phyloP scores from a whole-genome alignment of 768 basidiomycete species.

The Cystofilobasidium macerans region DNA sequence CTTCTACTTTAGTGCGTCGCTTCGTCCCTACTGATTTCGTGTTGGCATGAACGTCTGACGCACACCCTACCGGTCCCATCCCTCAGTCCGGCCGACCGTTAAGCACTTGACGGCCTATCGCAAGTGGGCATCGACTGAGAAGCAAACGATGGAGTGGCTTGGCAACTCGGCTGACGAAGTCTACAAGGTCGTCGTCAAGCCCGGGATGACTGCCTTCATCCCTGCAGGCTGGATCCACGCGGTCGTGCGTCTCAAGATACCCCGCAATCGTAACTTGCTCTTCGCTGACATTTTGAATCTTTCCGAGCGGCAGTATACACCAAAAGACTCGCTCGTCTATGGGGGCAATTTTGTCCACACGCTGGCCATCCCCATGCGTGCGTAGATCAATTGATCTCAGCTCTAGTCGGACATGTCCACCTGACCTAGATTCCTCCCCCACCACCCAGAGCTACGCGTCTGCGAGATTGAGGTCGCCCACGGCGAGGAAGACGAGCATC shows the following conservation, averaged over 20 bases:
- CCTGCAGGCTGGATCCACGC: conserved; percentile 97
- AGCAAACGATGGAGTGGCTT: conserved; percentile 78
- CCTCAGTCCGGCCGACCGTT: conserved; percentile 20
- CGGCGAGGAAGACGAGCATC: conserved; percentile 82
- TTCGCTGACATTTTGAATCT: neutral
- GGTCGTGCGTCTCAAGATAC: conserved; percentile 53
- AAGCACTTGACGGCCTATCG: conserved; percentile 21
- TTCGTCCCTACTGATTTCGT: neutral
- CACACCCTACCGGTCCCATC: too few relatives aligned
- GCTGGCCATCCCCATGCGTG: conserved; percentile 73
- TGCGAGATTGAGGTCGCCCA: conserved; percentile 86
- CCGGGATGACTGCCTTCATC: conserved; percentile 48
- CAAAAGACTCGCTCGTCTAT: conserved; percentile 82
- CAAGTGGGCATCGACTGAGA: conserved; percentile 54
- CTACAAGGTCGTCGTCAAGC: conserved; percentile 46
- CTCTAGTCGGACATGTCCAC: neutral
- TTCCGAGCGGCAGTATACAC: conserved; percentile 56
- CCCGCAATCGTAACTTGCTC: neutral
- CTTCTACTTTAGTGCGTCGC: conserved; percentile 66
- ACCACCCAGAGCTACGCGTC: conserved; percentile 62
- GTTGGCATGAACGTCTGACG: too few relatives aligned
- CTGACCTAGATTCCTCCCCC: neutral
- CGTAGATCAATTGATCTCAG: conserved; percentile 34
- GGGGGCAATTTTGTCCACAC: conserved; percentile 97
- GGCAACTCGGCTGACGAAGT: conserved; percentile 82